Conservation (phyloP, 192 early-diverging fungal species). For the Geranomyces variabilis region DNA sequence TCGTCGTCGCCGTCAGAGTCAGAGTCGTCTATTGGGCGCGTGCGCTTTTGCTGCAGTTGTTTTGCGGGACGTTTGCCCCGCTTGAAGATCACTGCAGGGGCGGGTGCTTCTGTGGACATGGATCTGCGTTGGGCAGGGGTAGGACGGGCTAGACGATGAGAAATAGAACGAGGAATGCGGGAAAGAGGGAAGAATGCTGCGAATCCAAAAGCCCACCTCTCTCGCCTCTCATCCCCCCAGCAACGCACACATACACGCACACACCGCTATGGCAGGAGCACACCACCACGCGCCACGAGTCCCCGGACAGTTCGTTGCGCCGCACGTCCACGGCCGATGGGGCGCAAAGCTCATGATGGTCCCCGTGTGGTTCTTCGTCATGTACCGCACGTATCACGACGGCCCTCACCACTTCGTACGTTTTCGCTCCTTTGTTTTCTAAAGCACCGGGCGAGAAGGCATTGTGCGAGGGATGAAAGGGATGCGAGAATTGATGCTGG, state of each 20-base stretch:
- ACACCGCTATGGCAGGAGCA: slow-evolving; percentile 12
- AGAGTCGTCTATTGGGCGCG: neutral
- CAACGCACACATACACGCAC: no score
- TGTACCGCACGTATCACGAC: slow-evolving; percentile 56
- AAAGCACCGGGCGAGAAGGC: no score
- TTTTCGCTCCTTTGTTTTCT: no score
- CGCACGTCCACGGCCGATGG: slow-evolving; percentile 42
- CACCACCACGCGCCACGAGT: slow-evolving; percentile 9
- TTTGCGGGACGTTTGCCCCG: slow-evolving; percentile 6
- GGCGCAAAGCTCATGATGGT: slow-evolving; percentile 43
- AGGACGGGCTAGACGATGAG: no score
- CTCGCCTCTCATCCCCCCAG: no score
- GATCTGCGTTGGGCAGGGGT: no score
- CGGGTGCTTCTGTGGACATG: neutral
- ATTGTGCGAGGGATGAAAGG: no score
- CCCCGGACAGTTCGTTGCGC: slow-evolving; percentile 34
- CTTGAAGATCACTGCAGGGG: slow-evolving; percentile 5
- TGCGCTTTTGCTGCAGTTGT: slow-evolving; percentile 4
- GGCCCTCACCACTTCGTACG: slow-evolving; percentile 58
- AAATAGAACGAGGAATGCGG: no score
- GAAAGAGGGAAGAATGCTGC: no score
- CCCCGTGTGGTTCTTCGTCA: slow-evolving; percentile 52
- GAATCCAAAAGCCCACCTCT: no score
- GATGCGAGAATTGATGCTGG: no score
- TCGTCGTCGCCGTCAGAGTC: slow-evolving; percentile 21